Evolutionary conservation across 1,139 yeast species (phyloP).

Genomic region (Candida buenavistaensis): DNA sequence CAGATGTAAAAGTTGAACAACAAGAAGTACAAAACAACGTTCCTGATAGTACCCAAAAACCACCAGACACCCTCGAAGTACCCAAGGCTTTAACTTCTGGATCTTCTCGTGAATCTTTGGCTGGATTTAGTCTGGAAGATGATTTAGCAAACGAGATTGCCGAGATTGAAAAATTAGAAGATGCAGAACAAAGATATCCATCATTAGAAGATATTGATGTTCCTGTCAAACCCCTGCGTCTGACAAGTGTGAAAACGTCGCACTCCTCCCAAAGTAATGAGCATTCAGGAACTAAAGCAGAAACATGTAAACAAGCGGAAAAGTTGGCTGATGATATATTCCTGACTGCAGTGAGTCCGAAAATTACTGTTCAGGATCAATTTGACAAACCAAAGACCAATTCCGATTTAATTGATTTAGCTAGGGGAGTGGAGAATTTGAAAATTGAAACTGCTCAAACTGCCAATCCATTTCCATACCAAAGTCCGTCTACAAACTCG

Average conservation of each 20-base stretch:
- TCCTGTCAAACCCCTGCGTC: conserved; percentile 7
- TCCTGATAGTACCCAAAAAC: conserved; percentile 3
- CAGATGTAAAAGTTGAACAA: conserved; percentile 1
- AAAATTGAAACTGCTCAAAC: not conserved
- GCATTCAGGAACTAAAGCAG: not conserved
- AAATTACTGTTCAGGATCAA: not conserved
- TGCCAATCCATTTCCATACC: conserved; percentile 15
- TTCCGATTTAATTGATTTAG: conserved; percentile 8
- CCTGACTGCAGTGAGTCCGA: conserved; percentile 12
- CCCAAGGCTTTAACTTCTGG: conserved; percentile 4
- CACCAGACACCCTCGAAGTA: conserved; percentile 2
- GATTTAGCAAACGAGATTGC: conserved; percentile 7
- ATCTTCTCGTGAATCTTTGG: conserved; percentile 9
- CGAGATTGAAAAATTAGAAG: conserved; percentile 33
- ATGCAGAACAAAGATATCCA: conserved; percentile 46
- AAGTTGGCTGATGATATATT: conserved; percentile 45
- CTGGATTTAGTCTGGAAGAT: conserved; percentile 14
- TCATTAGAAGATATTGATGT: conserved; percentile 36
- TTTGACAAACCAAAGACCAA: conserved; percentile 1
- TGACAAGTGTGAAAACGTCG: conserved; percentile 5
- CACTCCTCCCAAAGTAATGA: conserved; percentile 6
- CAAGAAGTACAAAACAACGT: not conserved
- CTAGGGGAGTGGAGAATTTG: conserved; percentile 6
- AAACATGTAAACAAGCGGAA: conserved; percentile 29
- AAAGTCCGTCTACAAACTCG: conserved; percentile 6